Conservation (phyloP, 495 filamentous ascomycete genomes). For the Aspergillus homomorphus region DNA sequence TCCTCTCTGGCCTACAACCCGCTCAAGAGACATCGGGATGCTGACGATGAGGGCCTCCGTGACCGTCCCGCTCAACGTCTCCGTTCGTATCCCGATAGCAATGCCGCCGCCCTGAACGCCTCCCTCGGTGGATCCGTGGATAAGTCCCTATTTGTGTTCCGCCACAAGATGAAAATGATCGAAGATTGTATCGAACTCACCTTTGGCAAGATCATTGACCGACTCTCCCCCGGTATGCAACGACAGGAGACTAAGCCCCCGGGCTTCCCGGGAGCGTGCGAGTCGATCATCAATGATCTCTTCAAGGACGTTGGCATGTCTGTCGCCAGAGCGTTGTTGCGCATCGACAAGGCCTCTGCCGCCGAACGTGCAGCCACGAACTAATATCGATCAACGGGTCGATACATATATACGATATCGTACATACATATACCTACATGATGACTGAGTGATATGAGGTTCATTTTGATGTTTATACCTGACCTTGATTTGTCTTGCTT, state of each 20-base stretch:
- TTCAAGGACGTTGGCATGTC: slow-evolving; percentile 21
- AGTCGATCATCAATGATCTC: slow-evolving; percentile 23
- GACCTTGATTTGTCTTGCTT: neutral
- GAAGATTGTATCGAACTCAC: slow-evolving; percentile 13
- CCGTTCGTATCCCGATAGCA: slow-evolving; percentile 6
- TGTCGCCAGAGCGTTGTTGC: slow-evolving; percentile 16
- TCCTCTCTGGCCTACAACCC: slow-evolving; percentile 2
- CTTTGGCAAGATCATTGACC: slow-evolving; percentile 18
- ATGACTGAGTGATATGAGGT: neutral
- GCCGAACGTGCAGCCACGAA: slow-evolving; percentile 1
- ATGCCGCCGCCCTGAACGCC: neutral
- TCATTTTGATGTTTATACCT: neutral
- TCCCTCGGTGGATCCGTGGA: neutral
- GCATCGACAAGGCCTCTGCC: slow-evolving; percentile 11
- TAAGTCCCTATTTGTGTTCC: neutral
- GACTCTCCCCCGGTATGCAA: slow-evolving; percentile 15
- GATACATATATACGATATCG: neutral
- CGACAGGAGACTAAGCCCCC: slow-evolving; percentile 12
- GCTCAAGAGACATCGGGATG: slow-evolving; percentile 14
- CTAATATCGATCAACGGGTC: neutral
- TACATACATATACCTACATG: neutral
- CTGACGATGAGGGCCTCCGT: neutral
- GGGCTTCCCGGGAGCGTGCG: slow-evolving; percentile 10
- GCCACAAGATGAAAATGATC: neutral
- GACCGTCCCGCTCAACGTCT: slow-evolving; percentile 17